Evolutionary conservation across 805 yeast genomes (phyloP), one percentile per base, ranked within the genome.

Genomic region (Candida andamanensis): DNA sequence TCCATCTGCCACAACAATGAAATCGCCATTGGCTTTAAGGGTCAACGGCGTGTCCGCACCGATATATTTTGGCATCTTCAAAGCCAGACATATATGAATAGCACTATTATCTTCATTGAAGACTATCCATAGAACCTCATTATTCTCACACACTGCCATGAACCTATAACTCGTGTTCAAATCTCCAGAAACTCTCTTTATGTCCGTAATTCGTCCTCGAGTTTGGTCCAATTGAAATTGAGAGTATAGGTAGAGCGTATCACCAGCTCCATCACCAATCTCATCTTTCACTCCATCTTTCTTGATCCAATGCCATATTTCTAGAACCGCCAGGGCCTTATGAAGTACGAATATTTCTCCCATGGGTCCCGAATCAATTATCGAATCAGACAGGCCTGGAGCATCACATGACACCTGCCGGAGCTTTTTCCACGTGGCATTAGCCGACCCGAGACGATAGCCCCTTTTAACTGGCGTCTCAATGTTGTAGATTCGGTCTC

Each of bases 341-440:
- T 46, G 55, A 24, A 57, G 38, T 4, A n/a, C n/a, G n/a, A n/a
- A n/a, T n/a, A n/a, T n/a, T 28, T 62, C 67, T 7, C 68, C 68
- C 23, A 44, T 31, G 11, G 52, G 49, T 1, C 67, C 67, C n/a
- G n/a, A n/a, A n/a, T n/a, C n/a, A n/a, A n/a, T n/a, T n/a, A n/a
- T n/a, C n/a, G n/a, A n/a, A n/a, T n/a, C n/a, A n/a, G n/a, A n/a
- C n/a, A n/a, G n/a, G n/a, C n/a, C n/a, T n/a, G n/a, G n/a, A n/a
- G 24, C 12, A 11, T 40, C 26, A 35, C 16, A 29, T 10, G 63
- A 49, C 4, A 58, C 63, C 32, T 56, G 63, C 40, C 59, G 62
- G 39, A 65, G 48, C 37, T 63, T 62, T 35, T 53, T 56, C 67
- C 69, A 64, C 1, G 70, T 53, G 17, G 69, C 71, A 7, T 59